Evolutionary conservation across 768 basidiomycete genomes (phyloP), one percentile per base, ranked within the genome.

Genomic region (Holtermannia corniformis): DNA sequence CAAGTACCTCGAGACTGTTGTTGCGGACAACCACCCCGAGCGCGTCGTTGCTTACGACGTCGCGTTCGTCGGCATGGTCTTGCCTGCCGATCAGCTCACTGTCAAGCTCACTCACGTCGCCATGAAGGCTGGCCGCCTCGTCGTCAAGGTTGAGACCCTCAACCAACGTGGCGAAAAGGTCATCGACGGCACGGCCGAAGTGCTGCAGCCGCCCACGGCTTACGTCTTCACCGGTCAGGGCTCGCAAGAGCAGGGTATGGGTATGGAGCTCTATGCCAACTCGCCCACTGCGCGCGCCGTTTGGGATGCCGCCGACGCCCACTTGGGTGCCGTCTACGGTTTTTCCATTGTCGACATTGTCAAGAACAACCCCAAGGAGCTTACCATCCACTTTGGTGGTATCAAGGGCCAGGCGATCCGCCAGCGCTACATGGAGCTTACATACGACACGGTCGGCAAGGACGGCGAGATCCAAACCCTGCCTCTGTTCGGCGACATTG

Each of bases 391-490:
- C 74, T 99, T 99, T 61, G 95, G 95, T 77, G 95, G 95, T 70
- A 87, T 97, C 74, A 96, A 96, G 76, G 95, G 95, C 40, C 93
- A 97, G 71, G 92, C 84, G 2, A 97, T 97, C 59, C 87, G 95
- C 24, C 87, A 92, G 64, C 83, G 95, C n/a, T 99, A 99, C 76
- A 97, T 97, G 89, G 91, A 92, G 62, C 95, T 99, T 86, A 86
- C 87, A 3, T 97, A 96, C 76, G 92, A 96, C 68, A 84, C 90
- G 0, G 85, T 88, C 79, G 93, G 95, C 75, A 89, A 87, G 76
- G 90, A 92, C 63, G 93, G 93, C 52, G 84, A 86, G 65, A 81
- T 96, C 72, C 92, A 91, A 79, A 96, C 90, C 0, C 83, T 95
- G 12, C 92, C 93, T 44, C 82, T 99, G 49, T 99, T 97, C 72